phyloP scores from a whole-genome alignment of 1,139 yeast species.

The Yamadazyma dushanensis region DNA sequence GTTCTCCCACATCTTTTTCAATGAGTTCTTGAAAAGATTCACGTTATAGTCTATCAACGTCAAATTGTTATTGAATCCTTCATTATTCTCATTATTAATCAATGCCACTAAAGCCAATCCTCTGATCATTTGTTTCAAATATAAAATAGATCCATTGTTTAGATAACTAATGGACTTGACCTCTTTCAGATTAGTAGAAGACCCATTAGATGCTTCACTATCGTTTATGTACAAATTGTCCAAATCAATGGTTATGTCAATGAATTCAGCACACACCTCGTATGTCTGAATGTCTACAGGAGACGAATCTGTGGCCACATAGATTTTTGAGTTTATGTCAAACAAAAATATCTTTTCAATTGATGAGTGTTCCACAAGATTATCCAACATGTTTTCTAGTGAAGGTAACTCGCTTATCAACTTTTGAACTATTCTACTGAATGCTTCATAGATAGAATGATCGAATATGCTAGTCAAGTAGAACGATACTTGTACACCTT shows the following conservation, averaged over 20 bases:
- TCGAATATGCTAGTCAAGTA: slow-evolving; percentile 92
- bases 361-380: slow-evolving; percentile 83
- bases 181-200: slow-evolving; percentile 22
- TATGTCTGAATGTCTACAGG: slow-evolving; percentile 95
- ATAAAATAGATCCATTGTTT: slow-evolving; percentile 79
- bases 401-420: slow-evolving; percentile 86
- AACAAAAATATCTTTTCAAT: slow-evolving; percentile 91
- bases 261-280: slow-evolving; percentile 96
- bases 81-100: slow-evolving; percentile 56
- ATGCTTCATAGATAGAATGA: slow-evolving; percentile 94
- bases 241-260: slow-evolving; percentile 88
- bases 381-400: slow-evolving; percentile 84
- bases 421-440: slow-evolving; percentile 88
- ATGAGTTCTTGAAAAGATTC: slow-evolving; percentile 72
- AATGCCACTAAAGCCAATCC: slow-evolving; percentile 91
- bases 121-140: slow-evolving; percentile 87
- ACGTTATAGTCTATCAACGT: slow-evolving; percentile 90
- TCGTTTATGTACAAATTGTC: slow-evolving; percentile 66
- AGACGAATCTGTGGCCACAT: slow-evolving; percentile 93
- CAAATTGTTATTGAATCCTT: slow-evolving; percentile 52
- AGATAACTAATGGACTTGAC: slow-evolving; percentile 71
- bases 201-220: slow-evolving; percentile 11
- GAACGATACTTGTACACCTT: slow-evolving; percentile 88
- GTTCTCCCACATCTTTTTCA: slow-evolving; percentile 74
- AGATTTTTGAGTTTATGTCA: slow-evolving; percentile 90